Evolutionary conservation across 2,329 filamentous ascomycete species (phyloP).

Genomic region (Exophiala oligosperma): DNA sequence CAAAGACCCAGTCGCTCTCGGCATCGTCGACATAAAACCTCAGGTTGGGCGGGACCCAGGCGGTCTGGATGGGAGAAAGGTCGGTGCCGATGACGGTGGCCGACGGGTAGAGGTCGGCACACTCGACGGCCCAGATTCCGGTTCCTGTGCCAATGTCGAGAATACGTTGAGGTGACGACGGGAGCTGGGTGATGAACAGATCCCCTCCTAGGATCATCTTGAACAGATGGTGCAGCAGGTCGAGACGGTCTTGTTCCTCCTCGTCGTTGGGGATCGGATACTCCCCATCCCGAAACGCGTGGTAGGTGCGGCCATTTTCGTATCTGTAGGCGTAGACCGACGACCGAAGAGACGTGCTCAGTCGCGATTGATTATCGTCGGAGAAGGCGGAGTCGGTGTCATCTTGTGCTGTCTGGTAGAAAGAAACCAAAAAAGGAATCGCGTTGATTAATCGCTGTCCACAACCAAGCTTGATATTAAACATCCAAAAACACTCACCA

Average conservation of each 20-base stretch:
- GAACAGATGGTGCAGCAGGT: slow-evolving; percentile 36
- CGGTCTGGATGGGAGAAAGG: slow-evolving; percentile 39
- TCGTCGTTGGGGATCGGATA: slow-evolving; percentile 39
- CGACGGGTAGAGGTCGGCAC: slow-evolving; percentile 30
- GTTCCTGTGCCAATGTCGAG: slow-evolving; percentile 39
- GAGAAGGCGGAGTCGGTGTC: too few relatives aligned
- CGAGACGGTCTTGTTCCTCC: slow-evolving; percentile 30
- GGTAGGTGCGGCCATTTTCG: slow-evolving; percentile 46
- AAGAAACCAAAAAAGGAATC: too few relatives aligned
- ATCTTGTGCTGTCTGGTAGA: too few relatives aligned
- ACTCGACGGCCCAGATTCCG: slow-evolving; percentile 40
- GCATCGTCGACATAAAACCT: slow-evolving; percentile 38
- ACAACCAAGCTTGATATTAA: too few relatives aligned
- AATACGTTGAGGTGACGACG: slow-evolving; percentile 31
- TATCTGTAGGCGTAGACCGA: slow-evolving; percentile 20
- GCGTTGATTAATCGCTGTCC: too few relatives aligned
- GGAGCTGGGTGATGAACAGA: slow-evolving; percentile 32
- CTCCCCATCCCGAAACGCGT: slow-evolving; percentile 40
- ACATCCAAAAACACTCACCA: too few relatives aligned
- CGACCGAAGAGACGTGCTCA: slow-evolving; percentile 11
- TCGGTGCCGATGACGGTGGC: slow-evolving; percentile 43
- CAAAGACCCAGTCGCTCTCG: slow-evolving; percentile 36
- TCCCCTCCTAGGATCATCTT: slow-evolving; percentile 35
- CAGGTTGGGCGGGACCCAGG: slow-evolving; percentile 39
- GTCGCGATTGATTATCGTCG: too few relatives aligned